Percentiles rank a stretch among this genome's conserved stretches.
These are phyloP conservation scores for Saturnispora gosingensis DNA, from an alignment of 805 yeast genomes.

Conservation along the genomic window DNA sequence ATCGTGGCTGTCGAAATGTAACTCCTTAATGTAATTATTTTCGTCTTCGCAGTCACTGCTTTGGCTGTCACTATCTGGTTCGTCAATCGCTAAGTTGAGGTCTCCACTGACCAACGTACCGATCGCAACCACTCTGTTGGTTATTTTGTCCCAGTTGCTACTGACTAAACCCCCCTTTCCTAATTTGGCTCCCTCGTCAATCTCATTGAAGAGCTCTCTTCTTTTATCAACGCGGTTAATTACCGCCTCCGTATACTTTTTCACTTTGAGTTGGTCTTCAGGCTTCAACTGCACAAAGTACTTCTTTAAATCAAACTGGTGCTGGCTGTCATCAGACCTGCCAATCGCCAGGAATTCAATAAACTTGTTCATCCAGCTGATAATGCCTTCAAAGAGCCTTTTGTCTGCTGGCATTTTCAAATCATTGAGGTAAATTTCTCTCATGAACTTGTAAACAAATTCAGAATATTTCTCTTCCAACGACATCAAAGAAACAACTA, in stretches of 20 bases:
- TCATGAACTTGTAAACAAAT: constrained; percentile 64
- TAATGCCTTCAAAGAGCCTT: constrained; percentile 55
- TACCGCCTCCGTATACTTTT: constrained; percentile 34
- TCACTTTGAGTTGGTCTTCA: constrained; percentile 18
- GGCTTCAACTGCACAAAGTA: constrained; percentile 21
- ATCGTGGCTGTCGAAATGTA: background rate
- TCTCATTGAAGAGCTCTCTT: constrained; percentile 31
- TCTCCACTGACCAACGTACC: constrained; percentile 10
- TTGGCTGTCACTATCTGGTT: constrained; percentile 15
- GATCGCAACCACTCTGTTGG: constrained; percentile 22
- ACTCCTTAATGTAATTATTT: background rate
- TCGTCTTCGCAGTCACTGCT: constrained; percentile 5
- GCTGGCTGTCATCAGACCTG: constrained; percentile 32
- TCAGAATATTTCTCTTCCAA: constrained; percentile 66
- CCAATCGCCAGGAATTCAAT: constrained; percentile 57
- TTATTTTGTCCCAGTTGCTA: constrained; percentile 38
- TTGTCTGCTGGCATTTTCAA: constrained; percentile 28
- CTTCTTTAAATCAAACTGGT: constrained; percentile 37
- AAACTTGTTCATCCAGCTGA: constrained; percentile 65
- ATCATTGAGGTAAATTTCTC: constrained; percentile 75
- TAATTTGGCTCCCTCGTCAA: constrained; percentile 16
- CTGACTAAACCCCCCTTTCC: constrained; percentile 20
- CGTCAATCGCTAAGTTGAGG: background rate
- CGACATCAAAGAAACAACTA: constrained; percentile 57
- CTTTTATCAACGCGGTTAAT: constrained; percentile 31